Evolutionary conservation across 768 basidiomycete species (phyloP).

Genomic region (Hericium erinaceus): DNA sequence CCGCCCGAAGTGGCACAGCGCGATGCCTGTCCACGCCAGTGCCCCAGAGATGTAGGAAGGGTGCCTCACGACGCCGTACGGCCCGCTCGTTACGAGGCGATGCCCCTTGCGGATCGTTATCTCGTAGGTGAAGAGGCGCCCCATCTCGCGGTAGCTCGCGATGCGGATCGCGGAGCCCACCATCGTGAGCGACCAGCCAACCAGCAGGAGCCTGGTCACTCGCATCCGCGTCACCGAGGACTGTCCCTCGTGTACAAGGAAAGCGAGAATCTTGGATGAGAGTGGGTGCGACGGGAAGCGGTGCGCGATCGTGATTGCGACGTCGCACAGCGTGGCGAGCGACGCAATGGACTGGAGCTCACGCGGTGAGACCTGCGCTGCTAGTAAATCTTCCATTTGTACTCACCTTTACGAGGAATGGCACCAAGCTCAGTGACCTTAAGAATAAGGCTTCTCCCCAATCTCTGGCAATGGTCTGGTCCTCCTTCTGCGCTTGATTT

Average conservation of each 20-base stretch:
- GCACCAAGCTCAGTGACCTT: neutral
- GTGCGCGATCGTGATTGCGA: neutral
- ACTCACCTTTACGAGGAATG: neutral
- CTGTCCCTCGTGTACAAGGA: too few species aligned
- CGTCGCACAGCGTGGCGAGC: neutral
- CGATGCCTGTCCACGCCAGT: slow-evolving; percentile 6
- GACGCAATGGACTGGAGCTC: neutral
- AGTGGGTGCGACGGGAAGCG: neutral
- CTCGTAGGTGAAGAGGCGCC: slow-evolving; percentile 21
- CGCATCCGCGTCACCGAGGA: too few species aligned
- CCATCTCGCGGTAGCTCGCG: slow-evolving; percentile 18
- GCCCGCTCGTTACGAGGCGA: slow-evolving; percentile 19
- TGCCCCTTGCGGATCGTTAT: slow-evolving; percentile 19
- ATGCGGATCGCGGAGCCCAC: slow-evolving; percentile 8
- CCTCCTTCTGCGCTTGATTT: neutral
- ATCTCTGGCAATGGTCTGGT: neutral
- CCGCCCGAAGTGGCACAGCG: slow-evolving; percentile 1
- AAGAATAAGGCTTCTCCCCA: neutral
- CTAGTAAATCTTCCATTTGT: too few species aligned
- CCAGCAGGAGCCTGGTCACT: too few species aligned
- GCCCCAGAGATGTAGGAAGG: slow-evolving; percentile 16
- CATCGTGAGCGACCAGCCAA: slow-evolving; percentile 10
- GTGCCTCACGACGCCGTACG: slow-evolving; percentile 22
- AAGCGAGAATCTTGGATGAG: too few species aligned
- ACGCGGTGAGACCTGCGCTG: neutral